Evolutionary conservation across 768 basidiomycete genomes (phyloP).

Genomic region (Boletus rubropictus): DNA sequence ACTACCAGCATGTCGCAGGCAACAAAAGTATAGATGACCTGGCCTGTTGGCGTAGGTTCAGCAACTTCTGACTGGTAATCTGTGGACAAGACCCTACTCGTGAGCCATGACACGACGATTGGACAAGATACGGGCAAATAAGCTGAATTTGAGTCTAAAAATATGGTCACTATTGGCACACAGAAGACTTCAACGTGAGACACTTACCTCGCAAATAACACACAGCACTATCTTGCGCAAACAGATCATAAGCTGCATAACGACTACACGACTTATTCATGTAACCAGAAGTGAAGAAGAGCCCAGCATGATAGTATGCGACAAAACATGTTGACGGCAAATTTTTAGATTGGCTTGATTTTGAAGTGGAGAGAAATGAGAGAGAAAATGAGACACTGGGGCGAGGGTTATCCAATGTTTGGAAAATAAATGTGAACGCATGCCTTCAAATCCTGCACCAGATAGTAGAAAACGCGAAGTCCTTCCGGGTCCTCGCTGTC

Average conservation of each 20-base stretch:
- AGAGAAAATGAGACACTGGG: conserved; percentile 94
- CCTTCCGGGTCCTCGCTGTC: conserved; percentile 98
- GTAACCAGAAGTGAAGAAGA: neutral
- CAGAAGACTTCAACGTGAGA: neutral
- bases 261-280: conserved; percentile 9
- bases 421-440: conserved; percentile 13
- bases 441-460: conserved; percentile 96
- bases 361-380: conserved; percentile 99
- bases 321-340: conserved; percentile 1
- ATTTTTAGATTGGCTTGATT: conserved; percentile 92
- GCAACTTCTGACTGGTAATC: neutral
- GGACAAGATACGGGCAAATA: conserved; percentile 4
- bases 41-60: conserved; percentile 1
- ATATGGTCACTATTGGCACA: neutral
- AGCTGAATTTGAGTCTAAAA: conserved; percentile 10
- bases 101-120: neutral
- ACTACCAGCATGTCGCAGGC: neutral
- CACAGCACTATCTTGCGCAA: conserved; percentile 27
- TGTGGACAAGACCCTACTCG: conserved; percentile 2
- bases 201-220: conserved; percentile 16
- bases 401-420: neutral
- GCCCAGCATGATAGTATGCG: neutral
- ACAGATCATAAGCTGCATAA: conserved; percentile 3
- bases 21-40: neutral
- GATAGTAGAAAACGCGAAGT: conserved; percentile 94